Evolutionary conservation across 129 eudicot species (phyloP).

Genomic region (Silybum marianum): DNA sequence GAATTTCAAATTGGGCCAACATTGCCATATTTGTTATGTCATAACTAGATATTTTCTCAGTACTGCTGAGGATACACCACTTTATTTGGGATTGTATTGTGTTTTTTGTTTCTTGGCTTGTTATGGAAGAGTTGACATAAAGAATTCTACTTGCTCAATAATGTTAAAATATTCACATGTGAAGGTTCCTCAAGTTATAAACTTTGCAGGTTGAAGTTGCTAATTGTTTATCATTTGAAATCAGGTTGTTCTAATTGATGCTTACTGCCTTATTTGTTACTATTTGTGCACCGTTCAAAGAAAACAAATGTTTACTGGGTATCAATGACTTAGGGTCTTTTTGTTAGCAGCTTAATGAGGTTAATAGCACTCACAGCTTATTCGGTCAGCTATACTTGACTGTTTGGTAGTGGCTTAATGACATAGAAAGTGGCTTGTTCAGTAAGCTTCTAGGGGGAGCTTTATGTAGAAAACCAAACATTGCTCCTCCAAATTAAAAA

Average conservation of each 20-base stretch:
- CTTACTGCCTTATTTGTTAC: background rate
- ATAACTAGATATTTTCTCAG: slow-evolving; percentile 2
- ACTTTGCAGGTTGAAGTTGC: slow-evolving; percentile 9
- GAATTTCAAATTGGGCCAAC: background rate
- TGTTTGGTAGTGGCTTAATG: too few species aligned
- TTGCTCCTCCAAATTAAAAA: too few species aligned
- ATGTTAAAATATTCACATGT: background rate
- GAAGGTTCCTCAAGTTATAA: background rate
- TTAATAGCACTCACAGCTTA: too few species aligned
- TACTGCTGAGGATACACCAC: background rate
- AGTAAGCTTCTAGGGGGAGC: too few species aligned
- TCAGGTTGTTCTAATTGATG: background rate
- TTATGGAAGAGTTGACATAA: background rate
- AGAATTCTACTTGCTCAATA: background rate
- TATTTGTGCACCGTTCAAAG: background rate
- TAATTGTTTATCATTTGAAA: background rate
- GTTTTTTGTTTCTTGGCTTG: slow-evolving; percentile 2
- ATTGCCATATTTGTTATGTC: slow-evolving; percentile 14
- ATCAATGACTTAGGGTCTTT: background rate
- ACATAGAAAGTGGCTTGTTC: too few species aligned
- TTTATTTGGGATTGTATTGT: background rate
- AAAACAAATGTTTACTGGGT: background rate
- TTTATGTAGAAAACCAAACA: too few species aligned
- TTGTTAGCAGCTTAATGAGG: too few species aligned
- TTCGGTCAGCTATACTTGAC: too few species aligned